A percentile compares a stretch with the other conserved stretches of the same genome.
These are phyloP conservation scores for Suhomyces bokatorum DNA, from an alignment of 1,139 yeast genomes.

Conservation along the genomic window DNA sequence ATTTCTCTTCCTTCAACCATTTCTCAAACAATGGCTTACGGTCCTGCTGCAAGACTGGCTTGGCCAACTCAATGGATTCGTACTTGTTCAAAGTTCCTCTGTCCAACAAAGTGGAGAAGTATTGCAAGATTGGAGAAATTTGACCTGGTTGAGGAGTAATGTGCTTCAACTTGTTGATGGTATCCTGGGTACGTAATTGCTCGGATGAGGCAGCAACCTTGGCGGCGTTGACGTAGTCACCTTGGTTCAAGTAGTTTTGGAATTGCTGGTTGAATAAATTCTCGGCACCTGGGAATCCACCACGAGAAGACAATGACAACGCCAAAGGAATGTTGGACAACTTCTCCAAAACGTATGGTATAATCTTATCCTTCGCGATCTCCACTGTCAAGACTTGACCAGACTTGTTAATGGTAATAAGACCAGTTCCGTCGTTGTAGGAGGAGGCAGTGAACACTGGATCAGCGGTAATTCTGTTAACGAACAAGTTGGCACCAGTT, in stretches of 20 bases:
- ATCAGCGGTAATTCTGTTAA: slow-evolving; percentile 94
- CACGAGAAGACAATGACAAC: slow-evolving; percentile 85
- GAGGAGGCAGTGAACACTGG: slow-evolving; percentile 90
- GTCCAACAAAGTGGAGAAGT: slow-evolving; percentile 88
- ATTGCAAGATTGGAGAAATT: slow-evolving; percentile 90
- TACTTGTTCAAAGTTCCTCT: slow-evolving; percentile 90
- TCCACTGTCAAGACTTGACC: slow-evolving; percentile 97
- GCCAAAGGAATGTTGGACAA: slow-evolving; percentile 87
- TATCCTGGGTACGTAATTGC: slow-evolving; percentile 90
- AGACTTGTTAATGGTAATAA: slow-evolving; percentile 87
- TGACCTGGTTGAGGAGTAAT: slow-evolving; percentile 96
- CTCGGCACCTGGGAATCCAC: slow-evolving; percentile 97
- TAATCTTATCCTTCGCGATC: slow-evolving; percentile 77
- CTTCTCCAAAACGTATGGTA: slow-evolving; percentile 87
- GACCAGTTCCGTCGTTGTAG: slow-evolving; percentile 76
- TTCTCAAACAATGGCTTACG: slow-evolving; percentile 92
- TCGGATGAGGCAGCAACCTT: slow-evolving; percentile 96
- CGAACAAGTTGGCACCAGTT: slow-evolving; percentile 88
- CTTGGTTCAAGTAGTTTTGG: slow-evolving; percentile 77
- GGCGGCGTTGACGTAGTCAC: slow-evolving; percentile 91
- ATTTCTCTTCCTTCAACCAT: slow-evolving; percentile 94
- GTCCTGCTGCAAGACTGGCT: slow-evolving; percentile 94
- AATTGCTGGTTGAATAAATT: slow-evolving; percentile 88
- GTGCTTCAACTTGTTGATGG: slow-evolving; percentile 88
- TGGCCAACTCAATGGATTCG: slow-evolving; percentile 93